These are phyloP conservation scores for Crataegus laevigata DNA, from an alignment of 306 rosid species.

Conservation along the genomic window DNA sequence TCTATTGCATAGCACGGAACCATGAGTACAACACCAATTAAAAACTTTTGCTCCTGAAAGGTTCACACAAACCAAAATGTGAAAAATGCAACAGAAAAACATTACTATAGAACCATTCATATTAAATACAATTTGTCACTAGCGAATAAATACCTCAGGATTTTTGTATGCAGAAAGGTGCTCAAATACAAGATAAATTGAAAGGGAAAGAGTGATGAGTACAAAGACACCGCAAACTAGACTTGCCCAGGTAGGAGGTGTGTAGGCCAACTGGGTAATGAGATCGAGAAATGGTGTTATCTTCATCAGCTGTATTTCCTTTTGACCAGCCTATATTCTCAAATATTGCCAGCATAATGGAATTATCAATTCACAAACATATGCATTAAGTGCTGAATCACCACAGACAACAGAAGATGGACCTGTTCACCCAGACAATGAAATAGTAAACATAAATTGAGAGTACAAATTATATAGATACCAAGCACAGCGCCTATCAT, in stretches of 20 bases:
- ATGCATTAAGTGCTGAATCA: constrained; percentile 13
- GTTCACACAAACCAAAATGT: constrained; percentile 3
- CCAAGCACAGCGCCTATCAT: background rate
- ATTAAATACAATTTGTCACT: background rate
- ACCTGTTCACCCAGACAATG: constrained; percentile 9
- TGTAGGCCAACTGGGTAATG: constrained; percentile 24
- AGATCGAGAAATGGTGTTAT: constrained; percentile 22
- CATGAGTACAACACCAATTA: constrained; percentile 90
- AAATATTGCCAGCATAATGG: constrained; percentile 38
- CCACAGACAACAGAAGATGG: background rate
- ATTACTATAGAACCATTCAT: background rate
- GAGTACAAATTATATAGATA: background rate
- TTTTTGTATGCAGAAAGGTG: constrained; percentile 96
- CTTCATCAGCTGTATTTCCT: constrained; percentile 34
- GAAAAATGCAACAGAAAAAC: background rate
- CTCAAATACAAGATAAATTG: constrained; percentile 72
- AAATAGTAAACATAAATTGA: background rate
- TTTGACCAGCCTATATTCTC: constrained; percentile 16
- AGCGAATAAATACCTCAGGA: constrained; percentile 57
- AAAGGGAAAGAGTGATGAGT: constrained; percentile 57
- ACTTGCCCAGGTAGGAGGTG: constrained; percentile 86
- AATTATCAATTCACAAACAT: constrained; percentile 5
- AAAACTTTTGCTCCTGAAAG: constrained; percentile 78
- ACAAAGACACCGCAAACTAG: constrained; percentile 55
- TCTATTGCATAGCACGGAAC: constrained; percentile 95